These are phyloP conservation scores for Groenewaldozyma auringiensis DNA, from an alignment of 1,139 yeast species.

Conservation along the genomic window DNA sequence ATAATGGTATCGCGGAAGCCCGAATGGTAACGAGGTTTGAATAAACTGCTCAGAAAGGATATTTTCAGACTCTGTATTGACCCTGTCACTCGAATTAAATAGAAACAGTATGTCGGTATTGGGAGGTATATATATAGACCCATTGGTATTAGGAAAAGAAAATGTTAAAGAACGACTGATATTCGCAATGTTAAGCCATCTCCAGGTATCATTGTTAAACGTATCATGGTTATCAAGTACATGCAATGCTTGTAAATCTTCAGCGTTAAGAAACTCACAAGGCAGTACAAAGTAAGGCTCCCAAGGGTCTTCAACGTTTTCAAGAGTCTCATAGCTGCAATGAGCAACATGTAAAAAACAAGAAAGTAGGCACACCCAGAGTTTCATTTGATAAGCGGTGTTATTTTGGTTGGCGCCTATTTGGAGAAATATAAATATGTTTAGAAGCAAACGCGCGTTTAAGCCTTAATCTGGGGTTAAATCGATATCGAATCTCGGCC, in stretches of 20 bases:
- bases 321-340: background rate
- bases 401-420: no score
- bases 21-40: conserved; percentile 22
- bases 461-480: no score
- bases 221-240: conserved; percentile 9
- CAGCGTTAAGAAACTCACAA: conserved; percentile 17
- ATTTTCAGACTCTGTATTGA: conserved; percentile 3
- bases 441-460: no score
- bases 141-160: conserved; percentile 13
- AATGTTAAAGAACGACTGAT: conserved; percentile 15
- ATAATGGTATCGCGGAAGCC: conserved; percentile 20
- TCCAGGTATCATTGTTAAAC: conserved; percentile 10
- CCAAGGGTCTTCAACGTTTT: conserved; percentile 11
- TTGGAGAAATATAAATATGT: no score
- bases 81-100: conserved; percentile 17
- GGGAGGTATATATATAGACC: conserved; percentile 17
- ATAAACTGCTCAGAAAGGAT: conserved; percentile 12
- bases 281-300: conserved; percentile 17
- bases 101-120: conserved; percentile 21
- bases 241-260: conserved; percentile 16
- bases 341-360: background rate
- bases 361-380: no score
- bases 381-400: no score
- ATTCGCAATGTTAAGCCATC: background rate
- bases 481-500: no score